Evolutionary conservation across 495 filamentous ascomycete genomes (phyloP), one percentile per base, ranked within the genome.

Genomic region (Acidiella bohemica): DNA sequence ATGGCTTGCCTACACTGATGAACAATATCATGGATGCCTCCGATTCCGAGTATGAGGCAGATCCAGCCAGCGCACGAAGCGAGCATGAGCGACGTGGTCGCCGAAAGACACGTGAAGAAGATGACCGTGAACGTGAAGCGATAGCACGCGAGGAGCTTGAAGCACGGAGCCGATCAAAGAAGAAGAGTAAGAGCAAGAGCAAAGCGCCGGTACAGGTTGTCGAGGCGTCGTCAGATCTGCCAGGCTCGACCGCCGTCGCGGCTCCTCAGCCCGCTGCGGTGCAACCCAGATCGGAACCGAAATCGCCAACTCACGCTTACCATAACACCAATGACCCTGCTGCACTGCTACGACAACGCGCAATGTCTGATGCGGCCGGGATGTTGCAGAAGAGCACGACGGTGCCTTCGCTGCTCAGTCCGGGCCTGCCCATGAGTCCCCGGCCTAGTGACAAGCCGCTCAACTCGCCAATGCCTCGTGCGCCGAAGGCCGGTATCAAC

Each of bases 371-470:
- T 22, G 50, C 37, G 12, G 47, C 45, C 16, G 50, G 42, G 59
- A 58, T 26, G 38, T 54, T 57, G 13, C 54, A 45, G 33, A 44
- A 44, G 37, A 59, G 54, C 48, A 55, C 59, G 13, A 56, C 70
- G 22, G 56, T 64, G 19, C 62, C 76, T 20, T 65, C 76, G 25
- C 65, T 86, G 22, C 68, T 86, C 64, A 93, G 83, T 42, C 84
- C 88, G 16, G 90, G 90, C 18, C 64, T 97, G 33, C 90, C 90
- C 0, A 61, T 80, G 21, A 96, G 92, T 53, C 90, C 90, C 18
- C 71, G 88, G 37, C 90, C 90, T n/a, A 75, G 75, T 49, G 73
- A 84, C 52, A 67, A 73, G 34, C 77, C 78, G 9, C 50, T 82
- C 36, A 75, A 71, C 37, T 84, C 84, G 18, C 82, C 83, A 11